These are phyloP conservation scores for Acanthamoeba sp. DNA, from an alignment of 208 protist species.

Conservation along the genomic window DNA sequence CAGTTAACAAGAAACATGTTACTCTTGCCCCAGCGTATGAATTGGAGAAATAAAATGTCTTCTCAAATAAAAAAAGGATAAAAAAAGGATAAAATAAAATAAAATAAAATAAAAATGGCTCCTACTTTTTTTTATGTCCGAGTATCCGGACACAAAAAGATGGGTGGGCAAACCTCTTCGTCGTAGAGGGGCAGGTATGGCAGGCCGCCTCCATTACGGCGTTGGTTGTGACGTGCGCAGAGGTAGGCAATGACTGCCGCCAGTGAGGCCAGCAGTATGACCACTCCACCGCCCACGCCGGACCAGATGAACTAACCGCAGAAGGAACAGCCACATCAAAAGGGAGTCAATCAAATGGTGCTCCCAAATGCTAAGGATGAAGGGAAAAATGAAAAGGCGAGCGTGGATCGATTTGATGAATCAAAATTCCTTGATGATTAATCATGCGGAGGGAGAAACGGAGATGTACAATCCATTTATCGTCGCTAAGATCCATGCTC, in stretches of 20 bases:
- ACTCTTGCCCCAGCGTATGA: no score
- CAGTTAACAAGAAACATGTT: no score
- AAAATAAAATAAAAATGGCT: no score
- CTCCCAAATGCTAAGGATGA: no score
- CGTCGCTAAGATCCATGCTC: background rate
- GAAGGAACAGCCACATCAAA: no score
- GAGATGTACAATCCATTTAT: background rate
- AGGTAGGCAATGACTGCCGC: background rate
- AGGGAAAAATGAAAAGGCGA: no score
- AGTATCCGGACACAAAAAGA: background rate
- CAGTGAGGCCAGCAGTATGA: background rate
- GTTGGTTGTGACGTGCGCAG: background rate
- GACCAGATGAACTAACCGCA: background rate
- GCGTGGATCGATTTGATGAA: background rate
- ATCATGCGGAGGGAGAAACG: background rate
- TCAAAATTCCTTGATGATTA: no score
- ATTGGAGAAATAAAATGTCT: no score
- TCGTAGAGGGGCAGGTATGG: constrained; percentile 2
- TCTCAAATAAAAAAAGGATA: no score
- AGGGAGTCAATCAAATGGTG: no score
- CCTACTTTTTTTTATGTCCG: background rate
- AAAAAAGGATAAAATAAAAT: no score
- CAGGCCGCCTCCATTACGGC: background rate
- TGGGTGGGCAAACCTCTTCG: background rate
- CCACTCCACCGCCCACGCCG: background rate